These are phyloP conservation scores for Ascosphaera pollenicola DNA, from an alignment of 2,329 filamentous ascomycete species.

Conservation along the genomic window DNA sequence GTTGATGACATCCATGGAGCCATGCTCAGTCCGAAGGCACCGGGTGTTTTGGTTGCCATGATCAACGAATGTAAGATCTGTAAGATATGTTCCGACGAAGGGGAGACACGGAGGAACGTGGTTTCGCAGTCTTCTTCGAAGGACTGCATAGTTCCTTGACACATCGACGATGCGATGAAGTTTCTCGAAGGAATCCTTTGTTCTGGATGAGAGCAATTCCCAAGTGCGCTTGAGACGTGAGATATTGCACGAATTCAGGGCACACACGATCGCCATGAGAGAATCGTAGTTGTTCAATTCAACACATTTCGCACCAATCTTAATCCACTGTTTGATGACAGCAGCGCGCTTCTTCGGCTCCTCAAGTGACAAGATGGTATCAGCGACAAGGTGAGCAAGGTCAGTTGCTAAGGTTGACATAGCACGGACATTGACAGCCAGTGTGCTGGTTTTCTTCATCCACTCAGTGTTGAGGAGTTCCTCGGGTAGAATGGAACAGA, in stretches of 20 bases:
- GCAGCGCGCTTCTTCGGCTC: slow-evolving; percentile 80
- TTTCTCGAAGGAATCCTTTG: slow-evolving; percentile 54
- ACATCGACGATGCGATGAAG: slow-evolving; percentile 75
- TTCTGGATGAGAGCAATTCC: slow-evolving; percentile 69
- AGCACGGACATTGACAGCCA: slow-evolving; percentile 73
- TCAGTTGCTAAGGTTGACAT: slow-evolving; percentile 90
- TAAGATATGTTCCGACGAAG: slow-evolving; percentile 90
- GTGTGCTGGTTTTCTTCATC: slow-evolving; percentile 66
- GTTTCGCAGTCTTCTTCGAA: slow-evolving; percentile 63
- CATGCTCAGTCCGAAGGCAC: slow-evolving; percentile 43
- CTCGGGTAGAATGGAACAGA: slow-evolving; percentile 77
- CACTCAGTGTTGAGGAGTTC: slow-evolving; percentile 82
- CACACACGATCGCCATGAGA: slow-evolving; percentile 91
- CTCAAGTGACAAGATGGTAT: slow-evolving; percentile 71
- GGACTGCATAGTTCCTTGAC: slow-evolving; percentile 70
- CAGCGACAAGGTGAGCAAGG: slow-evolving; percentile 74
- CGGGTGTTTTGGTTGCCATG: slow-evolving; percentile 79
- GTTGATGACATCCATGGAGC: slow-evolving; percentile 62
- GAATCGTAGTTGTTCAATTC: slow-evolving; percentile 92
- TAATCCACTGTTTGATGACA: slow-evolving; percentile 96
- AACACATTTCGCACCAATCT: slow-evolving; percentile 67
- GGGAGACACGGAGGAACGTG: slow-evolving; percentile 83
- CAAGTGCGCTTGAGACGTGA: slow-evolving; percentile 74
- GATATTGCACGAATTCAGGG: slow-evolving; percentile 78
- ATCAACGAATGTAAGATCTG: slow-evolving; percentile 87